Base-by-base conservation (phyloP, 2,329 filamentous ascomycete species). In the Apiospora phragmitis region DNA sequence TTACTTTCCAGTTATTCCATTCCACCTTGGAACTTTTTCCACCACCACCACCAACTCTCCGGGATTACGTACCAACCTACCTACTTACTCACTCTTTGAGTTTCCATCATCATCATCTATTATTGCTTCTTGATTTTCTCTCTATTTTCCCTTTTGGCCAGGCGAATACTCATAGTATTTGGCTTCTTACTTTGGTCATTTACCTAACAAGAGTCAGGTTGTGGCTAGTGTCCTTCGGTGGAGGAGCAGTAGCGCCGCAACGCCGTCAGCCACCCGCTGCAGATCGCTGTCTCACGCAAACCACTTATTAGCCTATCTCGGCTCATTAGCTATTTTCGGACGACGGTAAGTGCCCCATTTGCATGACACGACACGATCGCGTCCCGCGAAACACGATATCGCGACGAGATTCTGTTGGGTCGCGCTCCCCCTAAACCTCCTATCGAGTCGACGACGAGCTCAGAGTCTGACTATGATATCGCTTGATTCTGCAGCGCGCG, bases 401-500 rank as follows among this genome's bases (percentile, higher is more conserved):
- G 55, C 55, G 32, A 62, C 55, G 55, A 62, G 55, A 18, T 21
- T 62, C 55, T 38, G n/a, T 5, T 24, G 32, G 55, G 55, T 62
- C 55, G 55, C 55, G 55, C 14, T 12, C n/a, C 8, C 55, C 55
- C 55, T 9, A 11, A 24, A 38, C 32, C 29, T 32, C 55, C 29
- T 59, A 38, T 62, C 32, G 55, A 35, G 38, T n/a, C 51, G 18
- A 59, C 43, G 18, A 47, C 18, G 43, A 59, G 32, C 55, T 38
- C 51, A 8, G 51, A 21, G 11, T n/a, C 55, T 69, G 49, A 69
- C 41, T 32, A 62, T 65, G 55, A 41, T 35, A 32, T 32, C 59
- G 68, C 42, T 45, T 32, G 41, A 24, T 12, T 69, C 49, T 29
- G 26, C 66, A 62, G 43, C 71, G 47, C 69, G 69, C 69, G 45